Percentiles rank a stretch among this genome's conserved stretches.
phyloP scores from a whole-genome alignment of 2,329 filamentous ascomycete genomes.

The Fusarium sp. region DNA sequence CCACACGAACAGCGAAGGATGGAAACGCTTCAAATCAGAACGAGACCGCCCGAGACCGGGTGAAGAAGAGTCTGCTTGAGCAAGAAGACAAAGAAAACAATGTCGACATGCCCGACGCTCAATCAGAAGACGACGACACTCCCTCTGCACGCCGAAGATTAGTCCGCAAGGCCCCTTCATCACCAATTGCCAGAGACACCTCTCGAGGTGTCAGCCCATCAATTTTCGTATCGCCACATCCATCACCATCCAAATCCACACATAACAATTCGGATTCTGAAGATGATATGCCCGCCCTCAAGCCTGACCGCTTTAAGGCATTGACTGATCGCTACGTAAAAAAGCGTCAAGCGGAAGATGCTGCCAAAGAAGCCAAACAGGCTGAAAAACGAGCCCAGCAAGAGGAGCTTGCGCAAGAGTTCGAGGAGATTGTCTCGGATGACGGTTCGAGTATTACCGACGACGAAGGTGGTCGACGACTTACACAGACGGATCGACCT shows the following conservation, averaged over 20 bases:
- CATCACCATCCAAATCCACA: slow-evolving; percentile 48
- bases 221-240: slow-evolving; percentile 67
- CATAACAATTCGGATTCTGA: slow-evolving; percentile 59
- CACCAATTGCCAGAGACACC: slow-evolving; percentile 48
- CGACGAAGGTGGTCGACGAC: slow-evolving; percentile 71
- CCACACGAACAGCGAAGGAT: slow-evolving; percentile 34
- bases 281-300: slow-evolving; percentile 60
- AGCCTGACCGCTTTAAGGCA: slow-evolving; percentile 74
- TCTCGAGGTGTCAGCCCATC: slow-evolving; percentile 56
- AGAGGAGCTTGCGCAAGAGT: slow-evolving; percentile 52
- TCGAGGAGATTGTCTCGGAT: slow-evolving; percentile 53
- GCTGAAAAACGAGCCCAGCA: slow-evolving; percentile 58
- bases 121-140: slow-evolving; percentile 58
- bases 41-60: slow-evolving; percentile 57
- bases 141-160: slow-evolving; percentile 58
- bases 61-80: slow-evolving; percentile 57
- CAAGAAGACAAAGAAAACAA: slow-evolving; percentile 46
- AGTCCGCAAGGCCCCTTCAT: slow-evolving; percentile 53
- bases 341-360: slow-evolving; percentile 76
- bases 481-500: slow-evolving; percentile 78
- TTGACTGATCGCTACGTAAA: slow-evolving; percentile 80
- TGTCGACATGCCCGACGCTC: slow-evolving; percentile 49
- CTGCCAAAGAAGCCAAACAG: slow-evolving; percentile 64
- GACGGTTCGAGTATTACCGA: slow-evolving; percentile 68
- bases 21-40: slow-evolving; percentile 14